phyloP scores from a whole-genome alignment of 1,139 yeast genomes.

The Kodamaea anthophila region DNA sequence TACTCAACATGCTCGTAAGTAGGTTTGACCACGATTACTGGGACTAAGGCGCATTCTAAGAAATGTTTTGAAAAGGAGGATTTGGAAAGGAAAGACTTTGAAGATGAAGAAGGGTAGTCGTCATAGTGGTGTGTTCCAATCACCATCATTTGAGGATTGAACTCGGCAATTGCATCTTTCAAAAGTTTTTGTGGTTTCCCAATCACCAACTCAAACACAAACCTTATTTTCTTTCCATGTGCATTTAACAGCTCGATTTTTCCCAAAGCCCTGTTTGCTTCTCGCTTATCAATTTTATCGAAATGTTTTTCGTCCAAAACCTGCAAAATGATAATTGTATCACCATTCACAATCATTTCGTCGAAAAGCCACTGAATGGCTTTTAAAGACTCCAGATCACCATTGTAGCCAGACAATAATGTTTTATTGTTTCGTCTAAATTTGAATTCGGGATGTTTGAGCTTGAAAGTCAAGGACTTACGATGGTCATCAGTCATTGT shows the following conservation, averaged over 20 bases:
- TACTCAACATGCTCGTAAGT: constrained; percentile 34
- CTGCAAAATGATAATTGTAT: constrained; percentile 54
- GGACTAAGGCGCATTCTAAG: constrained; percentile 60
- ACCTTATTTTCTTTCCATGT: constrained; percentile 42
- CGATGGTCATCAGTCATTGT: constrained; percentile 35
- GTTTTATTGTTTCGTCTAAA: constrained; percentile 57
- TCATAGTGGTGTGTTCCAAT: constrained; percentile 52
- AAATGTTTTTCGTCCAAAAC: constrained; percentile 45
- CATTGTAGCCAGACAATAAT: constrained; percentile 55
- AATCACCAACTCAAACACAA: constrained; percentile 54
- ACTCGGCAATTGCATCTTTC: constrained; percentile 51
- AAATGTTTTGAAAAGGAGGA: constrained; percentile 55
- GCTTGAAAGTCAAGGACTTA: constrained; percentile 46
- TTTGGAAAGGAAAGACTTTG: constrained; percentile 38
- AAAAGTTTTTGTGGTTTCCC: constrained; percentile 57
- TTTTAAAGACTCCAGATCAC: constrained; percentile 48
- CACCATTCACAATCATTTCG: constrained; percentile 58
- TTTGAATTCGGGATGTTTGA: constrained; percentile 50
- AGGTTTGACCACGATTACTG: constrained; percentile 64
- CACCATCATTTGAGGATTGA: constrained; percentile 58
- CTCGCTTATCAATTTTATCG: constrained; percentile 22
- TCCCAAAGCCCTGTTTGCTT: constrained; percentile 29
- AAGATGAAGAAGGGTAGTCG: constrained; percentile 19
- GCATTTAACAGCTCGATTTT: constrained; percentile 44
- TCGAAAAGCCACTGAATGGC: constrained; percentile 66